A percentile compares a stretch with the other conserved stretches of the same genome.
phyloP scores from a whole-genome alignment of 495 filamentous ascomycete genomes.

The Elasticomyces elasticus region DNA sequence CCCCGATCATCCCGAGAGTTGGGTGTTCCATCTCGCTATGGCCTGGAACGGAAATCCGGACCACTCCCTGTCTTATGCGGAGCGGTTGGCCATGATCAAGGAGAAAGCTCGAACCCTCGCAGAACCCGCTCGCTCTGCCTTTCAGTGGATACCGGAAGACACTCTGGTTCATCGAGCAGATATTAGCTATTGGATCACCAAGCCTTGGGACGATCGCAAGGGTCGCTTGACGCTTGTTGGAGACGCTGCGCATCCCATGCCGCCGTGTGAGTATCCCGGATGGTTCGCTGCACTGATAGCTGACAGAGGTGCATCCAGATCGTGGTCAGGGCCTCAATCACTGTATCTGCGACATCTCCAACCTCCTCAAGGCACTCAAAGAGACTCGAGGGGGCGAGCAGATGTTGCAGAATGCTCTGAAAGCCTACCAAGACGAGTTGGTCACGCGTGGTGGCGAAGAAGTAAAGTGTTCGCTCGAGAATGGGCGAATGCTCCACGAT shows the following conservation, averaged over 20 bases:
- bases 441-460: constrained; percentile 5
- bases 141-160: constrained; percentile 38
- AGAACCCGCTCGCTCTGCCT: constrained; percentile 36
- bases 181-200: constrained; percentile 35
- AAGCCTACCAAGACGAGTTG: constrained; percentile 1
- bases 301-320: constrained; percentile 24
- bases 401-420: neutral
- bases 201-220: constrained; percentile 39
- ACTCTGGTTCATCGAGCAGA: constrained; percentile 33
- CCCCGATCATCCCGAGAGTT: constrained; percentile 29
- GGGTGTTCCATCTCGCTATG: constrained; percentile 33
- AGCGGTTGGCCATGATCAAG: constrained; percentile 35
- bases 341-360: constrained; percentile 37
- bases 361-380: constrained; percentile 23
- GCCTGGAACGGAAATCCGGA: constrained; percentile 27
- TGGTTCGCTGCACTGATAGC: neutral
- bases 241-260: constrained; percentile 56
- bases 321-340: constrained; percentile 47
- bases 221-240: constrained; percentile 45
- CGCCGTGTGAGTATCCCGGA: constrained; percentile 24
- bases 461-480: constrained; percentile 1
- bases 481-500: constrained; percentile 2
- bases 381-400: neutral
- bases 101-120: constrained; percentile 25
- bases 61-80: constrained; percentile 15